phyloP scores from a whole-genome alignment of 305 asterid species.

The Plantago lanceolata region DNA sequence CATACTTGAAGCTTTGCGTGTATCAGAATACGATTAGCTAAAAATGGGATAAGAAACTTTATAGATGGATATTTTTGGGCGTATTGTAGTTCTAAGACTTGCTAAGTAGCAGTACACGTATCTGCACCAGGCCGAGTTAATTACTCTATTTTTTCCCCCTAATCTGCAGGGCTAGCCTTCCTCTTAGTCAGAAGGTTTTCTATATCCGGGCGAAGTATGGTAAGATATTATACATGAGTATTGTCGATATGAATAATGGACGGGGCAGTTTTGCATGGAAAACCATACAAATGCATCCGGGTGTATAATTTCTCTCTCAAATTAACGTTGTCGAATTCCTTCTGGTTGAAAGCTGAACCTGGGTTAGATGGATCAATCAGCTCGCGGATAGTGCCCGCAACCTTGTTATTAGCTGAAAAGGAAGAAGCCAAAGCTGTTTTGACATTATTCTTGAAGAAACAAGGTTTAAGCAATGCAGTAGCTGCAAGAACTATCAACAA shows the following conservation, averaged over 20 bases:
- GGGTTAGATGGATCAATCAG: conserved; percentile 64
- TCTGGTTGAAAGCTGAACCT: conserved; percentile 51
- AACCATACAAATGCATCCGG: conserved; percentile 5
- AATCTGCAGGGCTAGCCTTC: conserved; percentile 39
- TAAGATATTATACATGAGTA: conserved; percentile 32
- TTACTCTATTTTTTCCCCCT: neutral
- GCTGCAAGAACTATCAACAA: conserved; percentile 74
- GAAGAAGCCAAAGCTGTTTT: conserved; percentile 93
- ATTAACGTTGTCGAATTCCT: conserved; percentile 27
- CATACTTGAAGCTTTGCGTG: too few species aligned
- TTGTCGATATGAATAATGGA: conserved; percentile 13
- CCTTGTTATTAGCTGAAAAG: conserved; percentile 83
- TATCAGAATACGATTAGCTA: too few species aligned
- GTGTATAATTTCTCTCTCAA: conserved; percentile 14
- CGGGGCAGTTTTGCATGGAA: neutral
- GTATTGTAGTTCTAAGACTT: neutral
- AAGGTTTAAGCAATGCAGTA: conserved; percentile 65
- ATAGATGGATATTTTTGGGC: neutral
- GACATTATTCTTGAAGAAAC: conserved; percentile 76
- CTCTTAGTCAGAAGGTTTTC: conserved; percentile 48
- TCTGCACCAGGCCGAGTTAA: neutral
- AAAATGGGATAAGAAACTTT: neutral
- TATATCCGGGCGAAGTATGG: conserved; percentile 52
- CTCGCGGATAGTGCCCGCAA: conserved; percentile 57
- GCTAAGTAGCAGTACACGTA: neutral